phyloP scores from a whole-genome alignment of 768 basidiomycete genomes.

The Boletus huronensis region DNA sequence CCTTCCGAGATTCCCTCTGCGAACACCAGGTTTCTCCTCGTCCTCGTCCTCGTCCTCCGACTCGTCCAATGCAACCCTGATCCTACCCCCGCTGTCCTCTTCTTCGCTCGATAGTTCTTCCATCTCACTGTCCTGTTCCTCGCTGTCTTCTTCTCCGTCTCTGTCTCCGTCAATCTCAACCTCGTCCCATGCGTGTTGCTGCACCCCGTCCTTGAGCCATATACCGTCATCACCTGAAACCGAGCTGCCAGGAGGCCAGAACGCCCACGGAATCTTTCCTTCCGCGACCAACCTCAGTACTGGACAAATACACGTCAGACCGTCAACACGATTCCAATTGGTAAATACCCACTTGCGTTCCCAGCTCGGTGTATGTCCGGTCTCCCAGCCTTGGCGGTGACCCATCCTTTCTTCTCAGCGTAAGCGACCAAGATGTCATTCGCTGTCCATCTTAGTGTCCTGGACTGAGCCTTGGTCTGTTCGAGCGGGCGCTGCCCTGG shows the following conservation, averaged over 20 bases:
- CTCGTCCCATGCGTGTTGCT: constrained; percentile 22
- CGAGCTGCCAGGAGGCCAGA: constrained; percentile 63
- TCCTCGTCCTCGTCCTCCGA: constrained; percentile 22
- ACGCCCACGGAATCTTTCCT: constrained; percentile 77
- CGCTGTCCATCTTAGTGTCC: constrained; percentile 63
- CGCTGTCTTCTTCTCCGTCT: constrained; percentile 32
- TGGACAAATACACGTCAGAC: constrained; percentile 26
- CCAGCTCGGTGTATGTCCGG: constrained; percentile 89
- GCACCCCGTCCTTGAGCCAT: constrained; percentile 46
- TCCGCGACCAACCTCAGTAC: constrained; percentile 84
- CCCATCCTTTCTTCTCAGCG: constrained; percentile 74
- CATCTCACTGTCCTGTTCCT: constrained; percentile 21
- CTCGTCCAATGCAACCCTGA: constrained; percentile 10
- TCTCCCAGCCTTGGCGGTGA: constrained; percentile 88
- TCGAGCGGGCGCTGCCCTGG: constrained; percentile 36
- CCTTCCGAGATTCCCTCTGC: constrained; percentile 13
- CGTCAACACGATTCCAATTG: neutral
- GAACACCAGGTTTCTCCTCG: neutral
- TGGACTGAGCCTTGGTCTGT: constrained; percentile 9
- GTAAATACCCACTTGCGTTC: constrained; percentile 68
- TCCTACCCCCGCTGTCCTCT: neutral
- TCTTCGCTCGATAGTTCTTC: constrained; percentile 13
- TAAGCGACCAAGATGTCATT: constrained; percentile 80
- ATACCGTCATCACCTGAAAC: constrained; percentile 44
- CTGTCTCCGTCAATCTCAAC: constrained; percentile 29